These are phyloP conservation scores for Fusarium graminum DNA, from an alignment of 2,329 filamentous ascomycete species.

Conservation along the genomic window DNA sequence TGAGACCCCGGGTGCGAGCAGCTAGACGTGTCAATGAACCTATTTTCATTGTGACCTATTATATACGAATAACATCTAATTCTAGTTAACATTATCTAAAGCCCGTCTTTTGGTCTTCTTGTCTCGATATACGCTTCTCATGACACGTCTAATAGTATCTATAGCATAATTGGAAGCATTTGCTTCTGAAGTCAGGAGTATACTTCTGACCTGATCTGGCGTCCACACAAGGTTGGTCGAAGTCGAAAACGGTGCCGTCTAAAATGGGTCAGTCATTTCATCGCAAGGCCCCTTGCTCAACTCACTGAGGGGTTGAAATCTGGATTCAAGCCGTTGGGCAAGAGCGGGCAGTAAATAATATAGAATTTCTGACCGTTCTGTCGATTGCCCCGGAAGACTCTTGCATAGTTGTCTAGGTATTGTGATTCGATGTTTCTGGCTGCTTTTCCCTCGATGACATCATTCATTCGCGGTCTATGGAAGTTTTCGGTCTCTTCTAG, in stretches of 20 bases:
- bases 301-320: constrained; percentile 38
- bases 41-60: rapidly evolving
- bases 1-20: constrained; percentile 5
- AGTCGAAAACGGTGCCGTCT: constrained; percentile 41
- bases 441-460: rapidly evolving
- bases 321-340: constrained; percentile 24
- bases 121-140: constrained; percentile 25
- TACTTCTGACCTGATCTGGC: constrained; percentile 30
- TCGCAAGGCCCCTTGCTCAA: rapidly evolving
- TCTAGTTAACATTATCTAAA: not conserved
- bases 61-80: not conserved
- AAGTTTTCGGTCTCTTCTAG: constrained; percentile 10
- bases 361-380: constrained; percentile 25
- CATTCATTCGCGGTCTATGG: rapidly evolving
- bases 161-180: constrained; percentile 35
- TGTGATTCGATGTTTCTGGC: not conserved
- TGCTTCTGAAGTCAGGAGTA: constrained; percentile 20
- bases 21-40: not conserved
- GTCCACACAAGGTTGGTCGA: constrained; percentile 47
- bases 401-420: constrained; percentile 23
- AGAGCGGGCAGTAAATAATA: constrained; percentile 39
- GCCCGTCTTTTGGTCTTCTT: constrained; percentile 9
- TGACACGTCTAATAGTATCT: constrained; percentile 28
- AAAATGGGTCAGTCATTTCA: rapidly evolving
- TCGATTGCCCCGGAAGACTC: constrained; percentile 32